Percentiles rank a stretch among this genome's conserved stretches.
phyloP scores from a whole-genome alignment of 1,284 basidiomycete species.

The Fomitopsis pinicola region DNA sequence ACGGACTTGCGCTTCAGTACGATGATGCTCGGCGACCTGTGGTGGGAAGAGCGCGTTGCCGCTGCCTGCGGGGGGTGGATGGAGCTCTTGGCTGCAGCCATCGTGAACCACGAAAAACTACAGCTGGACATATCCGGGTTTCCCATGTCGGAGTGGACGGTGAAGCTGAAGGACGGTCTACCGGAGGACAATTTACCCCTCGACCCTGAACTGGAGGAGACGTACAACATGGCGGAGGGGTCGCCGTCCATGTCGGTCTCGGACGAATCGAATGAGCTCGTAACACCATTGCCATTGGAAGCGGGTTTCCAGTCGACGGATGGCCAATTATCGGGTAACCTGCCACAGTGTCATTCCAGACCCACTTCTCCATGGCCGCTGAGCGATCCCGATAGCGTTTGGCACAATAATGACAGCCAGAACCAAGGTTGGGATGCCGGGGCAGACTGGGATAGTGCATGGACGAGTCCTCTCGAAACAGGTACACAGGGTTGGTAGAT shows the following conservation, averaged over 20 bases:
- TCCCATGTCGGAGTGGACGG: conserved; percentile 12
- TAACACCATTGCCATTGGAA: neutral
- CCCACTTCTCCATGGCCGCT: neutral
- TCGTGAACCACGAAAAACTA: conserved; percentile 36
- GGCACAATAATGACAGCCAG: neutral
- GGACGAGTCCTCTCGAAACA: neutral
- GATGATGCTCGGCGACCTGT: conserved; percentile 61
- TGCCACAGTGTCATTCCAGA: neutral
- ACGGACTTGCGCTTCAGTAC: conserved; percentile 43
- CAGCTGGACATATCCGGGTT: conserved; percentile 10
- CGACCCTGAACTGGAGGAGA: neutral
- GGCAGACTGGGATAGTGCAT: neutral
- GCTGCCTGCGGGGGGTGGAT: conserved; percentile 68
- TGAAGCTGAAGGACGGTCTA: conserved; percentile 19
- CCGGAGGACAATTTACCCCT: neutral
- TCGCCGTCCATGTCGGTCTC: neutral
- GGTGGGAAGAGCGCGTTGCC: conserved; percentile 59
- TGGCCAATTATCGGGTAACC: no score
- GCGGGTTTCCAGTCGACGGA: neutral
- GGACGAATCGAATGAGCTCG: neutral
- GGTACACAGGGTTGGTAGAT: no score
- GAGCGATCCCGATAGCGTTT: neutral
- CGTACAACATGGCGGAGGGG: neutral
- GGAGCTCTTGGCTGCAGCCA: conserved; percentile 48
- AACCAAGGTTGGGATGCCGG: neutral